These are phyloP conservation scores for Sclerotinia trifoliorum DNA, from an alignment of 2,329 filamentous ascomycete species.

Conservation along the genomic window DNA sequence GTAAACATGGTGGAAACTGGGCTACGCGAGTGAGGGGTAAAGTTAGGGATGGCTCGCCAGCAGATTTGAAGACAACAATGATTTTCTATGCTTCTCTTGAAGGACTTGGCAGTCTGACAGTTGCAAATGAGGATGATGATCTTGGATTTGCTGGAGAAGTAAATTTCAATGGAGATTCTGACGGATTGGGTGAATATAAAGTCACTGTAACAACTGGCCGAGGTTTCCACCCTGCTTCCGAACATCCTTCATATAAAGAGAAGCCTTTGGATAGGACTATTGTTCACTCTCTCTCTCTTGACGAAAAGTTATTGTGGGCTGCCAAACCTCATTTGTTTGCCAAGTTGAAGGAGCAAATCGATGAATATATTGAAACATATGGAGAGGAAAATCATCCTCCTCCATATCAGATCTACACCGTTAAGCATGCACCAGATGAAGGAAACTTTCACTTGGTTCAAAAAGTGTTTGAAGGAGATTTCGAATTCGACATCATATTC, in stretches of 20 bases:
- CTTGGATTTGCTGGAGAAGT: slow-evolving; percentile 61
- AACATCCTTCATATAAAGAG: slow-evolving; percentile 63
- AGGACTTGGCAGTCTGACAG: slow-evolving; percentile 65
- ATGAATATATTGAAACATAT: slow-evolving; percentile 57
- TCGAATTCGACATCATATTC: slow-evolving; percentile 92
- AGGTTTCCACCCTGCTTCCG: slow-evolving; percentile 59
- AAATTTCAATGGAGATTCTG: slow-evolving; percentile 66
- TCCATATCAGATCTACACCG: slow-evolving; percentile 80
- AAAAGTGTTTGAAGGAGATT: slow-evolving; percentile 85
- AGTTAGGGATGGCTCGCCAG: slow-evolving; percentile 66
- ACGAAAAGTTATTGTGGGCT: slow-evolving; percentile 77
- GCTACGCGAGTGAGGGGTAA: slow-evolving; percentile 82
- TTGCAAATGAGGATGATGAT: slow-evolving; percentile 54
- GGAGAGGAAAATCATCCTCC: slow-evolving; percentile 69
- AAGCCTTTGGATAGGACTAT: slow-evolving; percentile 75
- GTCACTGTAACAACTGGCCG: slow-evolving; percentile 72
- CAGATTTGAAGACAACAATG: slow-evolving; percentile 70
- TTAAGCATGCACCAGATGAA: slow-evolving; percentile 63
- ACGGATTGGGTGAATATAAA: slow-evolving; percentile 74
- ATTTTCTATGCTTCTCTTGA: slow-evolving; percentile 83
- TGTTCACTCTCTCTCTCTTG: slow-evolving; percentile 68
- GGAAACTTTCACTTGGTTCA: slow-evolving; percentile 89
- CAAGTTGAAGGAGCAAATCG: slow-evolving; percentile 62
- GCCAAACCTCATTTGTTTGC: slow-evolving; percentile 67
- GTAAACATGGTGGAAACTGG: slow-evolving; percentile 85